Base-by-base conservation (phyloP, 768 basidiomycete genomes). In the Podaxis pistillaris region DNA sequence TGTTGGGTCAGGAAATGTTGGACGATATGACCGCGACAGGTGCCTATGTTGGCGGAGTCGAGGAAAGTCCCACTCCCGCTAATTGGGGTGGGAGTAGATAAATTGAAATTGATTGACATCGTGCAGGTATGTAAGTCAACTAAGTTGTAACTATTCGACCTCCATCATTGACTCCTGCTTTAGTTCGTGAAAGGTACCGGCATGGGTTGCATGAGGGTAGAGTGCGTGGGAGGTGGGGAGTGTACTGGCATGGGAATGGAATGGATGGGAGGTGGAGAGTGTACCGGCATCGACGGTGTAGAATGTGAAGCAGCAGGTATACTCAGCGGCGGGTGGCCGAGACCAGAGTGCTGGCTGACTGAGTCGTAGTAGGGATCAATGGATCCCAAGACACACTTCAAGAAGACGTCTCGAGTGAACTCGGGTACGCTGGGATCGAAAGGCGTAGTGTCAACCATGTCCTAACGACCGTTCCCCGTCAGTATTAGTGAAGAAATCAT, bases 31-130 rank as follows among this genome's bases (percentile, higher is more conserved):
- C 84, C 55, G 86, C 82, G 5, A 83, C 86, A 63, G 84, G 86
- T 12, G 74, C 76, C 4, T 84, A 83, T 64, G 76, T 85, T 63
- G 82, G 81, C n/a, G 73, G 78, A 28, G 74, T 85, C 0, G 85
- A 86, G 64, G 87, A 90, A 70, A 89, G 81, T 63, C 89, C 88
- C 51, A 90, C 89, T 15, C 89, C 88, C 33, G 77, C 77, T 36
- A 69, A 57, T n/a, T 73, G 73, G 74, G 67, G 63, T 33, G 66
- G 68, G 30, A 62, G 44, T 24, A 37, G 36, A 52, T 60, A n/a
- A 11, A 47, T 60, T 53, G 51, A 53, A 19, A 30, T 5, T 38
- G 28, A 6, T 50, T 33, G 46, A 62, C 37, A 38, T 41, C 37
- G 40, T 53, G 22, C 19, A 19, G 19, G 19, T 56, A 56, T 37